Evolutionary conservation across 225 moss, liverwort and hornwort genomes (phyloP), one percentile per base, ranked within the genome.

Genomic region (Pleurozium schreberi): DNA sequence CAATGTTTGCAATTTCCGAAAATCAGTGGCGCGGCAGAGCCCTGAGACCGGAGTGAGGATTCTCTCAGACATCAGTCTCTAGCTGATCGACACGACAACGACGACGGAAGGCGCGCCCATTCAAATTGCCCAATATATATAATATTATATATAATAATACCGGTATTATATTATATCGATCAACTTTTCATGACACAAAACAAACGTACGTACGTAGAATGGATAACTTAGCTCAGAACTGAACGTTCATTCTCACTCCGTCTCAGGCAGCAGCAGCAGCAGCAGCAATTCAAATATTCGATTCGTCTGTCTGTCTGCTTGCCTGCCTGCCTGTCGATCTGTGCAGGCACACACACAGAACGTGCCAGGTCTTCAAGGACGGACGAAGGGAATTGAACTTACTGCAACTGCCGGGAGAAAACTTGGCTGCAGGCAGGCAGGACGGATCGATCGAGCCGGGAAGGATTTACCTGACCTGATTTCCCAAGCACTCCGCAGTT

Each of bases 271-370:
- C 31, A 28, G 61, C 60, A 17, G 33, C n/a, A 22, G 53, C 71
- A 45, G 80, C 89, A 91, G 79, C 33, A 64, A 71, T 73, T 80
- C 84, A 75, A 82, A 91, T 88, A 75, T 88, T 86, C 85, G 68
- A 53, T 82, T 82, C 66, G 67, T 11, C 85, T 73, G 85, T 65
- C 65, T 28, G 60, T 9, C 86, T 22, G 62, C 2, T 30, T 30
- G 83, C 3, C 2, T 6, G 14, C 25, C 90, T 20, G 67, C 1
- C 10, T 68, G 70, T 8, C 58, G 20, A 71, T 47, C 76, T 75
- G 85, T 49, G 76, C 86, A 82, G 88, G 76, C 61, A 43, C 79
- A 57, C 79, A 66, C 34, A 43, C 67, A 57, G 55, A 68, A 26
- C 33, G 26, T 69, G 64, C 42, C 88, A 86, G 89, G 58, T 30